Evolutionary conservation across 1,284 basidiomycete species (phyloP), one percentile per base, ranked within the genome.

Genomic region (Phellopilus nigrolimitatus): DNA sequence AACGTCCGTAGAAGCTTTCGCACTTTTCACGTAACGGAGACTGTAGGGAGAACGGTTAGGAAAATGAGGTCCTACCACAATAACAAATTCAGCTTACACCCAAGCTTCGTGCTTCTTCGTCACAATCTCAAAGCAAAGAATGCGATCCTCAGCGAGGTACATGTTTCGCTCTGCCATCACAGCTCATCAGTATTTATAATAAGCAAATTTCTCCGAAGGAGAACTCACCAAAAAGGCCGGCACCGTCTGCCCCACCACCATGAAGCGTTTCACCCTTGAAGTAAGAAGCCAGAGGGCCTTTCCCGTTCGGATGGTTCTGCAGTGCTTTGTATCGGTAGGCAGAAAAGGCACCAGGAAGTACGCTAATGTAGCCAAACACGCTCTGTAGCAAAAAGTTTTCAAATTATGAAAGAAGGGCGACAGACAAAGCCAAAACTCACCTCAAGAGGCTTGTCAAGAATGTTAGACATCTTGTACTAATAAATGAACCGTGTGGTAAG

Each of bases 91-190:
- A 15, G 75, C 86, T 60, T 71, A 88, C 84, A 80, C 75, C 88
- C 87, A 90, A 39, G 80, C 84, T 64, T 89, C 86, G 22, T 71
- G 71, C 64, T 88, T 88, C 76, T 97, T 98, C 3, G 94, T 95
- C 45, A 97, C 91, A 46, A 99, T 91, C 70, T 98, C 95, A 69
- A 97, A 99, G 68, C 95, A 98, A 39, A 97, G 72, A 57, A 98
- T 97, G 62, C 95, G 90, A 72, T 97, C 94, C 64, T 89, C 90
- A 19, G 91, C 91, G 56, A 92, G 80, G 65, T 91, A 92, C 88
- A 92, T 93, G 72, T 94, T 94, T 31, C 88, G 77, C 66, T 92
- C 80, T 72, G 66, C 55, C 51, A 63, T n/a, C 62, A 33, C 46
- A 57, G 4, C 27, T 27, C 3, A 27, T 49, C 15, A 40, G 24